A percentile compares a stretch with the other conserved stretches of the same genome.
These are phyloP conservation scores for Musa schizocarpa DNA, from an alignment of 176 grass and related monocot species.

Conservation along the genomic window DNA sequence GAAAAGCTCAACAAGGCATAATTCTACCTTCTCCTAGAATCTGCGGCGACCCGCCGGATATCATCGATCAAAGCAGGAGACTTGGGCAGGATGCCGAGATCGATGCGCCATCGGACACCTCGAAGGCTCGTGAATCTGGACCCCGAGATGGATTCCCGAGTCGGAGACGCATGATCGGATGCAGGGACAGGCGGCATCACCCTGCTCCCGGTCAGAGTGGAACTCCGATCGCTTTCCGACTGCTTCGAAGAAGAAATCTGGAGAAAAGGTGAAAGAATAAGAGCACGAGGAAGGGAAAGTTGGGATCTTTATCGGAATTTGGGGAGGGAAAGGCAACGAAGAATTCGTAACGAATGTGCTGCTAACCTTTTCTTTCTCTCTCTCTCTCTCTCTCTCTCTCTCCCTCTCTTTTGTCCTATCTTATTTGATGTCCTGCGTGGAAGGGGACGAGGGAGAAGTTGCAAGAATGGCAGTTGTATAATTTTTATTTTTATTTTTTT, in stretches of 20 bases:
- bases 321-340: not conserved
- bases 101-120: constrained; percentile 64
- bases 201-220: not conserved
- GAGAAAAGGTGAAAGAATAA: too few relatives aligned
- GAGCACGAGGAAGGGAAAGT: not conserved
- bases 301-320: not conserved
- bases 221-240: too few relatives aligned
- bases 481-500: too few relatives aligned
- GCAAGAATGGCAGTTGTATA: too few relatives aligned
- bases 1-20: not conserved
- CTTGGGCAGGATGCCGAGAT: constrained; percentile 57
- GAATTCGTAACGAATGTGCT: not conserved
- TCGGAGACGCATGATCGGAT: not conserved
- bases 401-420: not conserved
- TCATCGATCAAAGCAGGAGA: constrained; percentile 45
- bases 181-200: not conserved
- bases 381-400: not conserved
- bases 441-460: not conserved
- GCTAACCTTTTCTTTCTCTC: not conserved
- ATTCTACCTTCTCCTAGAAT: constrained; percentile 73
- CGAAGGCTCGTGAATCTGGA: constrained; percentile 33
- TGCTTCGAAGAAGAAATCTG: too few relatives aligned
- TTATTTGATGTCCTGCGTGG: too few relatives aligned
- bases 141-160: not conserved
- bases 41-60: constrained; percentile 72